phyloP scores from a whole-genome alignment of 2,329 filamentous ascomycete genomes.

The Stemphylium vesicarium region DNA sequence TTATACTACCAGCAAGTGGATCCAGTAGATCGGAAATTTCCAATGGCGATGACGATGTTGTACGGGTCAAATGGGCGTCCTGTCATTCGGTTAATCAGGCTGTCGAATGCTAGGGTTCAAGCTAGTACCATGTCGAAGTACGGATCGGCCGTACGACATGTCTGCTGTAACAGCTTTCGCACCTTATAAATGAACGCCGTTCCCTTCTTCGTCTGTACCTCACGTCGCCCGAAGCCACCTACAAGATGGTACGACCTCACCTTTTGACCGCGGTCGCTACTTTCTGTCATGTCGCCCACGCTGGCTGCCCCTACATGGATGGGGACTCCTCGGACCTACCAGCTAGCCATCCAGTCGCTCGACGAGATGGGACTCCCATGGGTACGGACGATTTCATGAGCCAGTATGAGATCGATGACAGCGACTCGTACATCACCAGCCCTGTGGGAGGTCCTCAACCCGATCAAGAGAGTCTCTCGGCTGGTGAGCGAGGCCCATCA shows the following conservation, averaged over 20 bases:
- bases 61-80: conserved; percentile 7
- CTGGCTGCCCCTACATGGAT: conserved; percentile 48
- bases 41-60: background rate
- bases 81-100: conserved; percentile 2
- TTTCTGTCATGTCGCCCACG: conserved; percentile 27
- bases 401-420: conserved; percentile 48
- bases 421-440: conserved; percentile 57
- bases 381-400: conserved; percentile 45
- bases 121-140: background rate
- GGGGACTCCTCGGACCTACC: conserved; percentile 36
- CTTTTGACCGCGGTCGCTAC: conserved; percentile 36
- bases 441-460: conserved; percentile 72
- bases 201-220: background rate
- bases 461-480: conserved; percentile 70
- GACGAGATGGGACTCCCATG: conserved; percentile 27
- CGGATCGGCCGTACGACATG: background rate
- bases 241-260: conserved; percentile 33
- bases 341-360: conserved; percentile 36
- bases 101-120: background rate
- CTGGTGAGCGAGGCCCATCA: conserved; percentile 70
- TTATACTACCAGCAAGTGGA: background rate
- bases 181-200: conserved; percentile 21
- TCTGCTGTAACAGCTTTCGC: background rate
- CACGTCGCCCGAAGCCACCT: background rate
- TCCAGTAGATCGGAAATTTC: background rate